phyloP scores from a whole-genome alignment of 2,329 filamentous ascomycete genomes.

The Aspergillus chevalieri region DNA sequence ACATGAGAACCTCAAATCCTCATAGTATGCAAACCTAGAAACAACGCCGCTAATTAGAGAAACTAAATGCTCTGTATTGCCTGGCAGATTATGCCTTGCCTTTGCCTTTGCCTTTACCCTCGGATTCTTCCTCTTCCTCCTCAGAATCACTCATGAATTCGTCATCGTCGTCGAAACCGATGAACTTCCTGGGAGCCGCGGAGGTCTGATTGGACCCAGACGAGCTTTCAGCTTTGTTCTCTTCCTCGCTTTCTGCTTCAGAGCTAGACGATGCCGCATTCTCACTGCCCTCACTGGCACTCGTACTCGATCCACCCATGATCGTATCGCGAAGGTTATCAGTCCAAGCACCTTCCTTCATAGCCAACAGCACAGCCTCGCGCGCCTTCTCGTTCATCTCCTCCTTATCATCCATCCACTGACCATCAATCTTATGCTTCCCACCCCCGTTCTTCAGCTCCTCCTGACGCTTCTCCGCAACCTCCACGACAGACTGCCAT shows the following conservation, averaged over 20 bases:
- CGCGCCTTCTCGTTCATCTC: constrained; percentile 78
- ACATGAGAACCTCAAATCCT: no score
- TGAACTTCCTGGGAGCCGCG: constrained; percentile 31
- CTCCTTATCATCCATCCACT: constrained; percentile 94
- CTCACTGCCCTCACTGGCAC: constrained; percentile 35
- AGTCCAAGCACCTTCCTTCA: constrained; percentile 54
- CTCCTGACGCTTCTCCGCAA: constrained; percentile 74
- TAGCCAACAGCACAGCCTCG: constrained; percentile 66
- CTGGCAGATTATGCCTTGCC: constrained; percentile 22
- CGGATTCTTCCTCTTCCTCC: constrained; percentile 24
- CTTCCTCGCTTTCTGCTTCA: constrained; percentile 33
- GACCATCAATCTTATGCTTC: constrained; percentile 66
- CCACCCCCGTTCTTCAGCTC: constrained; percentile 71
- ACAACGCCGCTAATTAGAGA: not conserved
- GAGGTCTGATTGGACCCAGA: constrained; percentile 20
- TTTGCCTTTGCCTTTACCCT: constrained; percentile 34
- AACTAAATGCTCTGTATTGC: not conserved
- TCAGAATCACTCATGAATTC: constrained; percentile 43
- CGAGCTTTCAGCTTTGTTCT: constrained; percentile 28
- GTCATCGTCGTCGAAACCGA: constrained; percentile 46
- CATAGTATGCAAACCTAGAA: not conserved
- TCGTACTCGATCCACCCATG: constrained; percentile 32
- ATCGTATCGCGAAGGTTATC: constrained; percentile 36
- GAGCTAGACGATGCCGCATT: constrained; percentile 24
- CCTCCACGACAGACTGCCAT: constrained; percentile 83